Base-by-base conservation (phyloP, 345 rosid species). In the Garcia nutans region DNA sequence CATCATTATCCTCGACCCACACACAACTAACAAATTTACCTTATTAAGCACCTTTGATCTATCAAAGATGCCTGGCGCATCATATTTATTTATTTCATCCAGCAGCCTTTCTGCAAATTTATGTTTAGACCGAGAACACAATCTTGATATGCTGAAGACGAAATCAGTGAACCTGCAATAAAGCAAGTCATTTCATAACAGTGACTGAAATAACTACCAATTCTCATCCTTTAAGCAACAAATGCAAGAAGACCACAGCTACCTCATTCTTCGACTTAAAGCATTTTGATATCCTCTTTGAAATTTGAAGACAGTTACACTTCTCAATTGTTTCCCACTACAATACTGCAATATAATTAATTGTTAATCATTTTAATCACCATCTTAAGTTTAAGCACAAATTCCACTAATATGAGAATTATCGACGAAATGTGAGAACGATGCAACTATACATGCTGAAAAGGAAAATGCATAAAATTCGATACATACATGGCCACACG, bases 81-180 rank as follows among this genome's bases (percentile, higher is more conserved):
- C 85, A 77, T 60, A 80, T 28, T 73, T 80, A 7, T 81, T 84
- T 28, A 81, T 82, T 82, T 84, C 84, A 50, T 79, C 84, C 10
- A 85, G 68, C 72, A 85, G 16, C 77, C 84, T 81, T 16, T 86
- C 85, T 1, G 87, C 70, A 70, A 81, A 83, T 28, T 77, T 84
- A 72, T 84, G 90, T 84, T 89, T 87, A 8, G 89, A 86, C 12
- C 94, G 84, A 77, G 28, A 82, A 76, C 82, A 78, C 10, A 79
- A 50, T 66, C 67, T 88, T 44, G 87, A 81, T n/a, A 79, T 59
- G 71, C 70, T 81, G 26, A 81, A 77, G 59, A 87, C 54, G 37
- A 77, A 79, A 78, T 59, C 73, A 84, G 83, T 80, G 68, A 84
- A 84, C 91, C 93, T 86, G 85, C 45, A 68, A 74, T 67, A 79